Evolutionary conservation across 1,139 yeast species (phyloP).

Genomic region (Candida tropicalis): DNA sequence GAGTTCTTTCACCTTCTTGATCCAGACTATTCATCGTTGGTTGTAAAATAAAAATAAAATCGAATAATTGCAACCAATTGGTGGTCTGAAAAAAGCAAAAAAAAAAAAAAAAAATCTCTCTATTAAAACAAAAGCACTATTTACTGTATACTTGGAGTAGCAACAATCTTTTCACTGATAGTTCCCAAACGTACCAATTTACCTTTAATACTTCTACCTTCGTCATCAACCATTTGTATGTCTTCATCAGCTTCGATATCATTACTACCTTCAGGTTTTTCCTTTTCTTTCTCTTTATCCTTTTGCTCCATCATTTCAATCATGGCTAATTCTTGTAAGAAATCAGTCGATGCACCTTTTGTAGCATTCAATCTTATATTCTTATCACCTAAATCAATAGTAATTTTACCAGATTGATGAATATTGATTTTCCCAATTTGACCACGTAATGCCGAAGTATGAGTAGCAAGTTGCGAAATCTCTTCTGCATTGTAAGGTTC

Average conservation of each 20-base stretch:
- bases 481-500: constrained; percentile 9
- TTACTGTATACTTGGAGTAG: constrained; percentile 40
- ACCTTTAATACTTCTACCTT: constrained; percentile 39
- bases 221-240: constrained; percentile 36
- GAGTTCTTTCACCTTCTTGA: background rate
- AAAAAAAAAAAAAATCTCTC: background rate
- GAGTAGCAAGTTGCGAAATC: constrained; percentile 16
- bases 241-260: constrained; percentile 22
- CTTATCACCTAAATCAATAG: constrained; percentile 68
- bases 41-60: background rate
- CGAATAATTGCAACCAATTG: background rate
- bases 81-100: background rate
- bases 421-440: constrained; percentile 70
- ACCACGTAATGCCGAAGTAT: constrained; percentile 40
- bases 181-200: constrained; percentile 63
- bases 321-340: constrained; percentile 75
- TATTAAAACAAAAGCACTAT: constrained; percentile 2
- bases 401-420: constrained; percentile 79
- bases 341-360: constrained; percentile 72
- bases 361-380: constrained; percentile 65
- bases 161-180: constrained; percentile 57
- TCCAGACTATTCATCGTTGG: background rate
- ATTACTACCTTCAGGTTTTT: constrained; percentile 11
- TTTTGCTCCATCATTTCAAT: constrained; percentile 35
- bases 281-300: constrained; percentile 19